Percentiles rank a stretch among this genome's conserved stretches.
Evolutionary conservation across 306 rosid genomes (phyloP).

Genomic region (Crotalaria pallida): DNA sequence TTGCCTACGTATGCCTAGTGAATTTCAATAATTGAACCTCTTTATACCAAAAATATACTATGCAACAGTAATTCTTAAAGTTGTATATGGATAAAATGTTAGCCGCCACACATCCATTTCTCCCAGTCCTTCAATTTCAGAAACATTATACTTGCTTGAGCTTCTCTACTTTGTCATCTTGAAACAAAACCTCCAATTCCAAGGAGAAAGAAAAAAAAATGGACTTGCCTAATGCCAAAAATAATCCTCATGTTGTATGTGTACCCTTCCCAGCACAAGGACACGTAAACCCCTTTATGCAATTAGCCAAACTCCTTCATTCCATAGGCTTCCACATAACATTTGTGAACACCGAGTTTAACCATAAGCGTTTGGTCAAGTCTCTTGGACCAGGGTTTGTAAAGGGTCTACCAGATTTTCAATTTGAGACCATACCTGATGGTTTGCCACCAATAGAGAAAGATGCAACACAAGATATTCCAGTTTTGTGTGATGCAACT

Average conservation of each 20-base stretch:
- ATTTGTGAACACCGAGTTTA: conserved; percentile 24
- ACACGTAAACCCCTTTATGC: conserved; percentile 32
- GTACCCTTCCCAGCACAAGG: conserved; percentile 20
- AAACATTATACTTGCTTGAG: background rate
- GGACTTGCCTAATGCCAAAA: background rate
- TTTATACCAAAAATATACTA: too few species aligned
- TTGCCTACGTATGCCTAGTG: too few species aligned
- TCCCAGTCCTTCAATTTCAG: background rate
- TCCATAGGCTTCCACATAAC: conserved; percentile 27
- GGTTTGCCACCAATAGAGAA: conserved; percentile 10
- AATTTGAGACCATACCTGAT: conserved; percentile 26
- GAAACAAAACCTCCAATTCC: background rate
- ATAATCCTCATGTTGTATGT: background rate
- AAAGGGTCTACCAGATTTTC: conserved; percentile 15
- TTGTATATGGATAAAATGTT: too few species aligned
- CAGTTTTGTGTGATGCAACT: conserved; percentile 18
- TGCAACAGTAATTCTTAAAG: too few species aligned
- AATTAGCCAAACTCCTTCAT: conserved; percentile 32
- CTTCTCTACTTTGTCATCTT: background rate
- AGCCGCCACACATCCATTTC: too few species aligned
- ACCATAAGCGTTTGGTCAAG: conserved; percentile 15
- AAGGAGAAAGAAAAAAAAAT: background rate
- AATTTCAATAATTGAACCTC: too few species aligned
- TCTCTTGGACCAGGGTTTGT: background rate
- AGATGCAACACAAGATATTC: conserved; percentile 24